A percentile compares a stretch with the other conserved stretches of the same genome.
Conservation (phyloP, 2,329 filamentous ascomycete genomes). For the Fusarium longipes region DNA sequence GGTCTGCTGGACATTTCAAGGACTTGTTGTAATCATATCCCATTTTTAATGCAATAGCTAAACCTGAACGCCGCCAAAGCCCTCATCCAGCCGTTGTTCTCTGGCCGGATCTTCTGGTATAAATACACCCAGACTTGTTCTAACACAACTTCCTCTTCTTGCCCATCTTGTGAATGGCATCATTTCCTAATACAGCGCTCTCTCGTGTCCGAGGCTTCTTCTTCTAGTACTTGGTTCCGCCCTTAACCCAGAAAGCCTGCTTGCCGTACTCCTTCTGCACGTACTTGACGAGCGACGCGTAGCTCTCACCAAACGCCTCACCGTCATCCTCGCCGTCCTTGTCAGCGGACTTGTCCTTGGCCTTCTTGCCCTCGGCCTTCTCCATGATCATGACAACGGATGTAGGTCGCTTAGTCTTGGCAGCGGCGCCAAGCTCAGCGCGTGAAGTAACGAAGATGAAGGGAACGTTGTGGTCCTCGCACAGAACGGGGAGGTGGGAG, state of each 20-base stretch:
- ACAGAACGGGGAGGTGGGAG: slow-evolving; percentile 95
- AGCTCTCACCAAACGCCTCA: slow-evolving; percentile 72
- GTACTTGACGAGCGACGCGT: slow-evolving; percentile 73
- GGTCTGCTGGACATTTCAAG: slow-evolving; percentile 20
- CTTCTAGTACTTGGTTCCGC: slow-evolving; percentile 47
- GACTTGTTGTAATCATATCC: slow-evolving; percentile 41
- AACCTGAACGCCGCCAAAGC: slow-evolving; percentile 54
- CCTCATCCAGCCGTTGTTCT: slow-evolving; percentile 47
- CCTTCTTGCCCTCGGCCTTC: slow-evolving; percentile 61
- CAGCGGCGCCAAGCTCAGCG: slow-evolving; percentile 92
- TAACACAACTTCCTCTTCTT: slow-evolving; percentile 14
- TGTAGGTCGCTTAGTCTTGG: slow-evolving; percentile 94
- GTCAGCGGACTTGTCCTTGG: slow-evolving; percentile 57
- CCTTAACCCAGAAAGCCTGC: slow-evolving; percentile 63
- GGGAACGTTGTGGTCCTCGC: slow-evolving; percentile 97
- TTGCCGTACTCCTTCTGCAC: slow-evolving; percentile 73
- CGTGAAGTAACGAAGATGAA: slow-evolving; percentile 95
- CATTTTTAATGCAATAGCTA: slow-evolving; percentile 49
- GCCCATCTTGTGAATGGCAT: slow-evolving; percentile 1
- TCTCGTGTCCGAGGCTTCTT: neutral
- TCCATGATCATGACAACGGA: slow-evolving; percentile 91
- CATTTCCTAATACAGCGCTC: neutral
- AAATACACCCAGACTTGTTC: slow-evolving; percentile 52
- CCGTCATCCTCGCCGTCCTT: slow-evolving; percentile 61
- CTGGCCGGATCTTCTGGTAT: slow-evolving; percentile 50